These are phyloP conservation scores for Septoria petroselini DNA, from an alignment of 2,329 filamentous ascomycete genomes.

Conservation along the genomic window DNA sequence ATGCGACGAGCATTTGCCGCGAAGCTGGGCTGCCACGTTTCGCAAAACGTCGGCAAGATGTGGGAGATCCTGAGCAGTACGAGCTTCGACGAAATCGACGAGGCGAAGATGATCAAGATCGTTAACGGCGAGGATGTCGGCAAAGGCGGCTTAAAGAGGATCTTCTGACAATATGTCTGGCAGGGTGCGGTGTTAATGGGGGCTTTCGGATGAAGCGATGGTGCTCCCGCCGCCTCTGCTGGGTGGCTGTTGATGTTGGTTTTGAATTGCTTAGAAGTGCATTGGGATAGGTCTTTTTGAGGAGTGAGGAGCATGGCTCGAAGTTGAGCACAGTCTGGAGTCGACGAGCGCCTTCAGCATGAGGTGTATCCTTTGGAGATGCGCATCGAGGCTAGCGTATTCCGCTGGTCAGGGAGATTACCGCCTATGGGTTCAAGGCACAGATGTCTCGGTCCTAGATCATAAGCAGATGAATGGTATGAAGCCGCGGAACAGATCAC, in stretches of 20 bases:
- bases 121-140: slow-evolving; percentile 18
- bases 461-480: too few relatives aligned
- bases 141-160: slow-evolving; percentile 21
- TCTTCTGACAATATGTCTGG: slow-evolving; percentile 19
- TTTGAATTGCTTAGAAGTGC: too few relatives aligned
- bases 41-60: slow-evolving; percentile 31
- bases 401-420: too few relatives aligned
- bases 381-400: too few relatives aligned
- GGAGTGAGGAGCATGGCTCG: not conserved
- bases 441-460: too few relatives aligned
- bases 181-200: slow-evolving; percentile 6
- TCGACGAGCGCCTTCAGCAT: not conserved
- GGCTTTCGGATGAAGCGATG: not conserved
- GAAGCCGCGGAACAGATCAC: too few relatives aligned
- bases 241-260: too few relatives aligned
- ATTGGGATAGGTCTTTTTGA: too few relatives aligned
- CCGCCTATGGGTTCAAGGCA: too few relatives aligned
- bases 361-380: too few relatives aligned
- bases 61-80: slow-evolving; percentile 34
- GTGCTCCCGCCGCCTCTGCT: not conserved
- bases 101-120: slow-evolving; percentile 26
- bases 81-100: slow-evolving; percentile 29
- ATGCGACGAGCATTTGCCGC: slow-evolving; percentile 33
- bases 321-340: not conserved
- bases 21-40: slow-evolving; percentile 22